Evolutionary conservation across 1,284 basidiomycete genomes (phyloP).

Genomic region (Cutaneotrichosporon daszewskae): DNA sequence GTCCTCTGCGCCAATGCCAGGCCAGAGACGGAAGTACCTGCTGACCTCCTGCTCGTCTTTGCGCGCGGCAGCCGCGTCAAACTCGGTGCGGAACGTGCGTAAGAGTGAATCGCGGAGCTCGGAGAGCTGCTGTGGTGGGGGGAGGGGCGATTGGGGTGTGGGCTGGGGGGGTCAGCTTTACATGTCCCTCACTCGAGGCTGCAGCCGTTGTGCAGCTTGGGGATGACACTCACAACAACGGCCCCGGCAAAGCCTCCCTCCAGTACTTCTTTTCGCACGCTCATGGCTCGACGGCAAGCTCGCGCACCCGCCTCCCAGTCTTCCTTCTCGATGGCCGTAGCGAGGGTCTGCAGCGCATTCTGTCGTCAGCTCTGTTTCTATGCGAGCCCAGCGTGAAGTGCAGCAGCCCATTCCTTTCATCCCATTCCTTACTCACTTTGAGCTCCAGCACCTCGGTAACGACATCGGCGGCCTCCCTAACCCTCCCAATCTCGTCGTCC

Average conservation of each 20-base stretch:
- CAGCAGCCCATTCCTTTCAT: slow-evolving; percentile 22
- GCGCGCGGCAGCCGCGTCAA: slow-evolving; percentile 69
- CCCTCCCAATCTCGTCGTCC: slow-evolving; percentile 84
- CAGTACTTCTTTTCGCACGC: slow-evolving; percentile 68
- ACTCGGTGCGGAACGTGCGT: slow-evolving; percentile 68
- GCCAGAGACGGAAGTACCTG: slow-evolving; percentile 95
- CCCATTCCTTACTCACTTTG: slow-evolving; percentile 55
- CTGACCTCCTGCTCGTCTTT: slow-evolving; percentile 78
- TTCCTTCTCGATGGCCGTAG: slow-evolving; percentile 68
- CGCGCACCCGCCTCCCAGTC: slow-evolving; percentile 95
- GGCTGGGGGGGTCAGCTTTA: slow-evolving; percentile 62
- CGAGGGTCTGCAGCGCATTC: slow-evolving; percentile 72
- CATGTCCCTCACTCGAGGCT: background rate
- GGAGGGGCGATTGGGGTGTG: slow-evolving; percentile 75
- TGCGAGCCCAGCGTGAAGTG: slow-evolving; percentile 1
- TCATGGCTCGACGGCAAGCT: slow-evolving; percentile 84
- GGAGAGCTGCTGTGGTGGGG: slow-evolving; percentile 76
- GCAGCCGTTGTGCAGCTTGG: background rate
- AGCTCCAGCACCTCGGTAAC: slow-evolving; percentile 83
- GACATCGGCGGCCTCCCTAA: slow-evolving; percentile 75
- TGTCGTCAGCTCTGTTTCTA: slow-evolving; percentile 45
- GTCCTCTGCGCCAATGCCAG: slow-evolving; percentile 70
- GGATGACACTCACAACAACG: slow-evolving; percentile 61
- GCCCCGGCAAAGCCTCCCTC: slow-evolving; percentile 78
- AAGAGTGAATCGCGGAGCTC: slow-evolving; percentile 70